Conservation (phyloP, 1,139 yeast species). For the Candida neerlandica region DNA sequence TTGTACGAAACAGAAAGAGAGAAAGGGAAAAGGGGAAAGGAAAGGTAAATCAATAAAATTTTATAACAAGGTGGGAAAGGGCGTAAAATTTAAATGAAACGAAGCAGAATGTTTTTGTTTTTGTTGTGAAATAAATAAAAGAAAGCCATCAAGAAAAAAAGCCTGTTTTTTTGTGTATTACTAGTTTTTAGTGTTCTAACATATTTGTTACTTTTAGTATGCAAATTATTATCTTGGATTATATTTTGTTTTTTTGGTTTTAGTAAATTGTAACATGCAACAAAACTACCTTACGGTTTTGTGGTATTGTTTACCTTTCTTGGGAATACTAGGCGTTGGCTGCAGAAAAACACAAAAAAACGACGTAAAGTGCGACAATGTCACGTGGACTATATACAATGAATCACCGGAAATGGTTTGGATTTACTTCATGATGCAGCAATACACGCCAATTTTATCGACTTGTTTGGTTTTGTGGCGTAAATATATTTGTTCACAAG, state of each 20-base stretch:
- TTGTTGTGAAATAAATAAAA: not conserved
- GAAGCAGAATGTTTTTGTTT: not conserved
- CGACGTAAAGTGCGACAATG: not conserved
- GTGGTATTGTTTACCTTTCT: not conserved
- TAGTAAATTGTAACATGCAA: not conserved
- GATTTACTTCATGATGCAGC: not conserved
- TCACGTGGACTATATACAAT: not conserved
- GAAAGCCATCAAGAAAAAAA: not conserved
- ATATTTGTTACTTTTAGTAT: too few species aligned
- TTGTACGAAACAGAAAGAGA: not conserved
- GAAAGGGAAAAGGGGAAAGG: not conserved
- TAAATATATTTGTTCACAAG: not conserved
- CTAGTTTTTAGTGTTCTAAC: not conserved
- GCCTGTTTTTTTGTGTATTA: not conserved
- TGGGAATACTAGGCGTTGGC: not conserved
- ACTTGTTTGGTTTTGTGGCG: not conserved
- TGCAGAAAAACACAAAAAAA: not conserved
- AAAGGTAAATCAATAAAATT: not conserved
- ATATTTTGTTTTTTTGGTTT: not conserved
- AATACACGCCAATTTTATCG: not conserved
- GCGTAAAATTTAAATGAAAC: not conserved
- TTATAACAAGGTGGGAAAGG: not conserved
- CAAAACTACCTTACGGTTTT: not conserved
- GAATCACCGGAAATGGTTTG: not conserved
- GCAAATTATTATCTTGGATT: too few species aligned